Conservation (phyloP, 495 filamentous ascomycete genomes). For the Evansstolkia leycettana region DNA sequence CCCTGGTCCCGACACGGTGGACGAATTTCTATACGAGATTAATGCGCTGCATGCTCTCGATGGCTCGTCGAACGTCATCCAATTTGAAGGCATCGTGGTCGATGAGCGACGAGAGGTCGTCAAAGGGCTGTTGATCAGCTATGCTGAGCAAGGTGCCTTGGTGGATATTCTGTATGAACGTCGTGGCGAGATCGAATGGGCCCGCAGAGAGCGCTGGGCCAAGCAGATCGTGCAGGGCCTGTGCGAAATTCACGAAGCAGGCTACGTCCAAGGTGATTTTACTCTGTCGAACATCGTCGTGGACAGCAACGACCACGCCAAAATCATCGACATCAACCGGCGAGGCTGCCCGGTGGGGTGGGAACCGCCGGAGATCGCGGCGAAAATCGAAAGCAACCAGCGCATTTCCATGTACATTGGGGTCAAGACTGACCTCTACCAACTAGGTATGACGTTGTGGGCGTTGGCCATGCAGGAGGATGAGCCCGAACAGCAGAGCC, state of each 20-base stretch:
- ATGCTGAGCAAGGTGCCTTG: conserved; percentile 75
- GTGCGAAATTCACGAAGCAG: conserved; percentile 86
- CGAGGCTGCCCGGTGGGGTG: conserved; percentile 92
- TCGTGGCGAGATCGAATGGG: conserved; percentile 53
- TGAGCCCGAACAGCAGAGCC: conserved; percentile 69
- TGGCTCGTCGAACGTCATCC: conserved; percentile 65
- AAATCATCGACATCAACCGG: conserved; percentile 98
- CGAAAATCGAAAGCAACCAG: conserved; percentile 82
- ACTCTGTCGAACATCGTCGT: conserved; percentile 96
- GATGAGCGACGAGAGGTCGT: conserved; percentile 64
- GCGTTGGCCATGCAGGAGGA: conserved; percentile 77
- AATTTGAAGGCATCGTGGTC: conserved; percentile 79
- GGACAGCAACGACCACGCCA: conserved; percentile 69
- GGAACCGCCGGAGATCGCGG: conserved; percentile 89
- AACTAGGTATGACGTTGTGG: conserved; percentile 96
- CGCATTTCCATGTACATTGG: conserved; percentile 97
- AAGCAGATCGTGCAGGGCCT: conserved; percentile 84
- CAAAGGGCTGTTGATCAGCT: conserved; percentile 85
- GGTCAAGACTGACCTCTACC: conserved; percentile 91
- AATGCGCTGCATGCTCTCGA: conserved; percentile 79
- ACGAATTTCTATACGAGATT: conserved; percentile 96
- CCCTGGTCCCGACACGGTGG: conserved; percentile 87
- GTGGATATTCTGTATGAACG: conserved; percentile 85
- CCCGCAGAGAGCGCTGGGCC: conserved; percentile 77
- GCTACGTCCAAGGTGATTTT: conserved; percentile 96